These are phyloP conservation scores for Stemphylium beticola DNA, from an alignment of 2,329 filamentous ascomycete species.

Conservation along the genomic window DNA sequence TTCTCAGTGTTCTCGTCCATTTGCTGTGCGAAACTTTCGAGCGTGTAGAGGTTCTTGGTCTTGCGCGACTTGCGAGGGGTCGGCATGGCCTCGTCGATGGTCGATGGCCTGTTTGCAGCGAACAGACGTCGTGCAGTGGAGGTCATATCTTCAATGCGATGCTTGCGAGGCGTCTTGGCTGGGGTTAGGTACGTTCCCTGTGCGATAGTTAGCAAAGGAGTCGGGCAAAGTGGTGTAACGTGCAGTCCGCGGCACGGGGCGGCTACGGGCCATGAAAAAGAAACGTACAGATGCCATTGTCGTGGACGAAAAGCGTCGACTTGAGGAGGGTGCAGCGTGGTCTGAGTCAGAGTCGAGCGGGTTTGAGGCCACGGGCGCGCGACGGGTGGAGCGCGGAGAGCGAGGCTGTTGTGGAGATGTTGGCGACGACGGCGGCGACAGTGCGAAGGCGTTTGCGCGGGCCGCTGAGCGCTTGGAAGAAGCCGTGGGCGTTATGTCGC, in stretches of 20 bases:
- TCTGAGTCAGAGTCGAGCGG: constrained; percentile 43
- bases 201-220: constrained; percentile 6
- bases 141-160: constrained; percentile 50
- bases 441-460: constrained; percentile 56
- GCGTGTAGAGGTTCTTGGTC: constrained; percentile 56
- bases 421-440: constrained; percentile 53
- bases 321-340: constrained; percentile 32
- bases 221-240: not conserved
- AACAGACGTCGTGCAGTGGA: constrained; percentile 62
- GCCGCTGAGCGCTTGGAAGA: constrained; percentile 26
- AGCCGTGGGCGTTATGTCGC: constrained; percentile 41
- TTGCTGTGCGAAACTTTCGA: constrained; percentile 53
- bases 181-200: constrained; percentile 75
- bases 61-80: constrained; percentile 65
- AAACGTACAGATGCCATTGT: constrained; percentile 35
- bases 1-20: constrained; percentile 62
- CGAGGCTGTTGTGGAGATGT: constrained; percentile 40
- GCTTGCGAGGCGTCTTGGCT: constrained; percentile 76
- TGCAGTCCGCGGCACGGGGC: not conserved
- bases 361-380: constrained; percentile 26
- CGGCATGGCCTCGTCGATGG: constrained; percentile 64
- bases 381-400: constrained; percentile 42
- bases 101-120: constrained; percentile 68
- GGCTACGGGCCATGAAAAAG: constrained; percentile 13
- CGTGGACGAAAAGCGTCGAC: constrained; percentile 30